Conservation (phyloP, 257 asterid genomes). For the Solanum megistacrolobum region DNA sequence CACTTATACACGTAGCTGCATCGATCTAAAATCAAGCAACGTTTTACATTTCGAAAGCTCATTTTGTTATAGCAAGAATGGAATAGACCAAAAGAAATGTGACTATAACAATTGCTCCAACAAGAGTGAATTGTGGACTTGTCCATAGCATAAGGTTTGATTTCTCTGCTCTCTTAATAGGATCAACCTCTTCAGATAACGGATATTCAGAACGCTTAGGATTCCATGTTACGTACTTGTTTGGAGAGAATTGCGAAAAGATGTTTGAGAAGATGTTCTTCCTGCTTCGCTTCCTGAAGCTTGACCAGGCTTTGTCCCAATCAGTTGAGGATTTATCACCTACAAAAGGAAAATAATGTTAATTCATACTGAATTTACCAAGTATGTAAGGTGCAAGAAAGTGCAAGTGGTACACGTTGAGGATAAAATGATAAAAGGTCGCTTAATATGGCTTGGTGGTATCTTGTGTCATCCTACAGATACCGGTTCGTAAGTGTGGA, state of each 20-base stretch:
- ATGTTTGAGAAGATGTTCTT: slow-evolving; percentile 53
- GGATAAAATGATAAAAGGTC: not conserved
- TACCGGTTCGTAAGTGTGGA: not conserved
- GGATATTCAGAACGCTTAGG: slow-evolving; percentile 80
- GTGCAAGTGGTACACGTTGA: not conserved
- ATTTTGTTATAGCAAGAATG: slow-evolving; percentile 50
- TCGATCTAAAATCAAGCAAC: not conserved
- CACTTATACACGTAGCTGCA: not conserved
- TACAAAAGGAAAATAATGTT: not conserved
- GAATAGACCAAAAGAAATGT: slow-evolving; percentile 65
- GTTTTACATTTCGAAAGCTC: slow-evolving; percentile 17
- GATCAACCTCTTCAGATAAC: slow-evolving; percentile 84
- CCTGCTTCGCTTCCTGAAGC: slow-evolving; percentile 72
- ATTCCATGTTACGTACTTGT: slow-evolving; percentile 91
- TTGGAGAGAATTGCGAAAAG: slow-evolving; percentile 58
- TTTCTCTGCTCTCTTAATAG: slow-evolving; percentile 84
- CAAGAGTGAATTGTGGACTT: slow-evolving; percentile 64
- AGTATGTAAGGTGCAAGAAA: not conserved
- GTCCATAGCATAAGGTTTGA: slow-evolving; percentile 85
- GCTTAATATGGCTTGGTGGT: not conserved
- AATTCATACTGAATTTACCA: not conserved
- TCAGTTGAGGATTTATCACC: slow-evolving; percentile 71
- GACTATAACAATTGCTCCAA: slow-evolving; percentile 59
- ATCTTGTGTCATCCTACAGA: not conserved
- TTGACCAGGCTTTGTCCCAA: slow-evolving; percentile 97